Percentiles rank a stretch among this genome's conserved stretches.
phyloP scores from a whole-genome alignment of 2,329 filamentous ascomycete genomes.

The Fusarium pilosicola region DNA sequence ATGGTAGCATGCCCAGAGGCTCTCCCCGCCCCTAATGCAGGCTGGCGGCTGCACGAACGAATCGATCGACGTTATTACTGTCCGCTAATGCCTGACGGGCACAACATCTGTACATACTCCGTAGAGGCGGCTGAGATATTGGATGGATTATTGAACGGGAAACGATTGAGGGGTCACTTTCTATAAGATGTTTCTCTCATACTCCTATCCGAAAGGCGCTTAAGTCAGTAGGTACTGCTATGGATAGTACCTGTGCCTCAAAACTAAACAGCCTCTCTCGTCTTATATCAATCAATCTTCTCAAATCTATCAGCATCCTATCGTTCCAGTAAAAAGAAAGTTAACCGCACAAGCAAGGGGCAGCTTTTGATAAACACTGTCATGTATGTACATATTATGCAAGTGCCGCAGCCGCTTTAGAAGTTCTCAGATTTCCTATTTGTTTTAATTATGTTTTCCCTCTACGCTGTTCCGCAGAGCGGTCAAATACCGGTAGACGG shows the following conservation, averaged over 20 bases:
- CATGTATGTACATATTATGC: background rate
- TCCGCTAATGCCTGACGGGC: constrained; percentile 26
- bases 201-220: background rate
- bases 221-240: background rate
- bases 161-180: background rate
- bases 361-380: background rate
- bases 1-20: constrained; percentile 7
- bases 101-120: background rate
- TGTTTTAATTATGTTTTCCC: background rate
- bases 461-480: background rate
- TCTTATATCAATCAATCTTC: background rate
- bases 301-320: background rate
- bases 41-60: constrained; percentile 37
- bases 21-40: constrained; percentile 22
- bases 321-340: background rate
- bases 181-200: background rate
- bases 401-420: constrained; percentile 6
- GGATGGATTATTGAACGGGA: background rate
- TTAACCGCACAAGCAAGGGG: background rate
- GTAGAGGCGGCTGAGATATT: constrained; percentile 4
- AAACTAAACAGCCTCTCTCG: background rate
- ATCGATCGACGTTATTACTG: constrained; percentile 42
- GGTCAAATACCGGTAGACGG: constrained; percentile 11
- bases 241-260: background rate
- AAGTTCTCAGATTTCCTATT: background rate